Base-by-base conservation (phyloP, 148 eudicot species). In the Cornus suecica region DNA sequence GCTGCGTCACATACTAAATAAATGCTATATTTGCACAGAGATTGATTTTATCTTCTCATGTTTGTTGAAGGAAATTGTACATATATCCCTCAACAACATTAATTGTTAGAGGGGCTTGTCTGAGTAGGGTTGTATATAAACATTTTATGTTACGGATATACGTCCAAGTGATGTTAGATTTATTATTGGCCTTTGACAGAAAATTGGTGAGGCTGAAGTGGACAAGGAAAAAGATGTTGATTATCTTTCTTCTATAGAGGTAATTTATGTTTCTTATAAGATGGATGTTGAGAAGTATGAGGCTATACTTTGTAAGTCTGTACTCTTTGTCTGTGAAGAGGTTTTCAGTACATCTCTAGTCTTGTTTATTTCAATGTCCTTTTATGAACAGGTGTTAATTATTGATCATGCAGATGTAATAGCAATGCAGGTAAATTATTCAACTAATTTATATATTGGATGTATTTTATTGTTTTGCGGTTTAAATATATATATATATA, bases 171-270 rank as follows among this genome's bases (percentile, higher is more conserved):
- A 65, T 24, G 63, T 41, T 26, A n/a, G 70, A 42, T 48, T 5
- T 66, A 24, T 62, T 65, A 32, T 77, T 70, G 41, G 30, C 61
- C 77, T 86, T 51, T 31, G 48, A 71, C 84, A 95, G 99, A 93
- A 95, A 95, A 90, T 95, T 78, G 94, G 89, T 67, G 90, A 87
- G 69, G 90, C 92, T 56, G 92, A 80, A 78, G 80, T 29, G 31
- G 86, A 85, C 11, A 93, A 87, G 82, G 94, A 87, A 74, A 95
- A 93, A 78, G 93, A 95, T 67, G 79, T 91, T 72, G 99, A 95
- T 84, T 95, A 90, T 84, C 88, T 93, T 70, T 91, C 99, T 83
- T 95, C 99, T 25, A 90, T 95, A 75, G 99, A 95, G 94, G 99
- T 93, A 70, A 76, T 41, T 64, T 76, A 2, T 74, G 16, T 18